Base-by-base conservation (phyloP, 2,329 filamentous ascomycete species). In the Pseudocercospora eumusae region DNA sequence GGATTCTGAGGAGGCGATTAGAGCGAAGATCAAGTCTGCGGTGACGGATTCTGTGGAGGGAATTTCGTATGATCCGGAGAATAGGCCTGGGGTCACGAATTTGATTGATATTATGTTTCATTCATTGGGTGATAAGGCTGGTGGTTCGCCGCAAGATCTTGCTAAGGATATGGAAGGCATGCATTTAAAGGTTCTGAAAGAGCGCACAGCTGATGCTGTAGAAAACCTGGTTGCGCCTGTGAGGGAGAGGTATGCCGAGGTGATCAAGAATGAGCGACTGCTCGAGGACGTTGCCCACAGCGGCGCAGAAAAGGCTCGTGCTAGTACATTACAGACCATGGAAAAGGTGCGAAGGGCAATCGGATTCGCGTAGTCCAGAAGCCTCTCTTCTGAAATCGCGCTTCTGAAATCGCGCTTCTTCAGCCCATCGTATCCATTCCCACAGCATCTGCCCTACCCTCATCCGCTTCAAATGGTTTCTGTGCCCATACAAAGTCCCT, bases 71-170 rank as follows among this genome's bases (percentile, higher is more conserved):
- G 88, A 96, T 66, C 87, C 86, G 0, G 71, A 75, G 0, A 71
- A 68, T 0, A 83, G 95, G 23, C 93, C 93, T 0, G 95, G 92
- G 0, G 89, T 99, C 3, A 88, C 93, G 10, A 99, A 98, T 74
- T 80, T 99, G 11, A 77, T 99, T 1, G 86, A 92, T 61, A 84
- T 99, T 15, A 78, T 93, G n/a, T 87, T 86, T 23, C 85, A 91
- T 64, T 86, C 1, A 60, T 72, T 11, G 72, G 18, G 52, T 1
- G 25, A 50, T 9, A 57, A 56, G 21, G 42, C 25, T 36, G 54
- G 33, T 50, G 78, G 76, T 54, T 33, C n/a, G 31, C 52, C 52
- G 9, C 73, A 80, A 27, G 80, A 80, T 5, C 69, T 87, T 42
- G 84, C 81, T 1, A 66, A 68, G 7, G 79, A 83, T 23, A 74